phyloP scores from a whole-genome alignment of 2,329 filamentous ascomycete species.

The Emergomyces orientalis region DNA sequence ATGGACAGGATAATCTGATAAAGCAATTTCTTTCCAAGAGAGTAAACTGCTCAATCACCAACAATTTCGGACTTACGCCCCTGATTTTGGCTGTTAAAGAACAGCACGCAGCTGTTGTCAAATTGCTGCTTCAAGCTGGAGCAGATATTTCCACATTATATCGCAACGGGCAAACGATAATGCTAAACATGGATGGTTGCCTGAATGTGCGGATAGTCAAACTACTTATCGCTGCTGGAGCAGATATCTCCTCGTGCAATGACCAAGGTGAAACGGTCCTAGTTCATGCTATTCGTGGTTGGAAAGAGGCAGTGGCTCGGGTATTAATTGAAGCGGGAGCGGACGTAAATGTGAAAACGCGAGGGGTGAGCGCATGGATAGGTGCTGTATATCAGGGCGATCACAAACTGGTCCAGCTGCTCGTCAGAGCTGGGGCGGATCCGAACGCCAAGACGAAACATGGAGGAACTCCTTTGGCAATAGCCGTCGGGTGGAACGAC shows the following conservation, averaged over 20 bases:
- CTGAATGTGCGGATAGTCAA: neutral
- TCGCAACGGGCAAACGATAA: neutral
- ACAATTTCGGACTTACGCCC: neutral
- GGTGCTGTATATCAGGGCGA: neutral
- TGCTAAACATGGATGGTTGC: neutral
- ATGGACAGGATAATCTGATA: neutral
- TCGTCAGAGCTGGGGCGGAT: neutral
- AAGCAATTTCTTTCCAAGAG: neutral
- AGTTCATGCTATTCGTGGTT: neutral
- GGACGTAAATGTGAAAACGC: neutral
- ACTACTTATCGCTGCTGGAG: neutral
- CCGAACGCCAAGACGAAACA: neutral
- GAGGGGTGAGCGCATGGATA: neutral
- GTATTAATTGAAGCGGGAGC: neutral
- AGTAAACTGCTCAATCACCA: neutral
- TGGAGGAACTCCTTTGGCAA: neutral
- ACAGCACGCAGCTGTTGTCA: neutral
- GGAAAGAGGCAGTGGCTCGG: neutral
- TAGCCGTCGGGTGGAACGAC: neutral
- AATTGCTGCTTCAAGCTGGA: conserved; percentile 3
- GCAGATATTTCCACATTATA: neutral
- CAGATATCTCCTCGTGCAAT: neutral
- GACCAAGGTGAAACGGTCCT: neutral
- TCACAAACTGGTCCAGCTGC: neutral
- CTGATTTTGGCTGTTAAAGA: neutral